Percentiles rank a stretch among this genome's conserved stretches.
Conservation (phyloP, 164 flowering plant genomes). For the Annona squamosa region DNA sequence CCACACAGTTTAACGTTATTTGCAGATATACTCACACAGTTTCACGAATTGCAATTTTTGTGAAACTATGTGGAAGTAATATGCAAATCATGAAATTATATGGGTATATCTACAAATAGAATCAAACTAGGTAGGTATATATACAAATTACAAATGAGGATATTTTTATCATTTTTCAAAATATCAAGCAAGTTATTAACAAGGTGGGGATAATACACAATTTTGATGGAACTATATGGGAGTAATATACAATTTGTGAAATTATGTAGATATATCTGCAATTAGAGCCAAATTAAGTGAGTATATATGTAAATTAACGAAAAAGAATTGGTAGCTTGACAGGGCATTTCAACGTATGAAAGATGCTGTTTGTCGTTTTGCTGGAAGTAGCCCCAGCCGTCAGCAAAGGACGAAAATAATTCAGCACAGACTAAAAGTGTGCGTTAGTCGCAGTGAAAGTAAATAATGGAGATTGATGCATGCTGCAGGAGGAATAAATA, state of each 20-base stretch:
- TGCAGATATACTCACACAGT: too few relatives aligned
- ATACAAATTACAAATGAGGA: too few relatives aligned
- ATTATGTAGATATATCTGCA: too few relatives aligned
- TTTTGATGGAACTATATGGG: too few relatives aligned
- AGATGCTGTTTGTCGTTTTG: background rate
- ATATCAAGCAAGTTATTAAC: background rate
- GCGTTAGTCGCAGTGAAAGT: background rate
- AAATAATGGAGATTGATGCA: background rate
- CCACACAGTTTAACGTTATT: too few relatives aligned
- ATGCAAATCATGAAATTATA: too few relatives aligned
- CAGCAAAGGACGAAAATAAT: background rate
- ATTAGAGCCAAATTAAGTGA: too few relatives aligned
- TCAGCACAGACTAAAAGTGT: background rate
- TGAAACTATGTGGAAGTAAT: too few relatives aligned
- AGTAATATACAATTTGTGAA: too few relatives aligned
- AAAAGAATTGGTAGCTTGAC: background rate
- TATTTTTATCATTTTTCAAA: background rate
- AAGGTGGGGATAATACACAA: background rate
- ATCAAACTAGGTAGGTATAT: too few relatives aligned
- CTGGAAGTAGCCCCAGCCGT: background rate
- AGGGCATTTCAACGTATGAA: background rate
- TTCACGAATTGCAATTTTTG: too few relatives aligned
- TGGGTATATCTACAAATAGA: too few relatives aligned
- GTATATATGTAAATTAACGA: background rate
- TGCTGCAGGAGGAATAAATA: background rate